Evolutionary conservation across 208 protist genomes (phyloP).

Genomic region (Acanthamoeba sp.): DNA sequence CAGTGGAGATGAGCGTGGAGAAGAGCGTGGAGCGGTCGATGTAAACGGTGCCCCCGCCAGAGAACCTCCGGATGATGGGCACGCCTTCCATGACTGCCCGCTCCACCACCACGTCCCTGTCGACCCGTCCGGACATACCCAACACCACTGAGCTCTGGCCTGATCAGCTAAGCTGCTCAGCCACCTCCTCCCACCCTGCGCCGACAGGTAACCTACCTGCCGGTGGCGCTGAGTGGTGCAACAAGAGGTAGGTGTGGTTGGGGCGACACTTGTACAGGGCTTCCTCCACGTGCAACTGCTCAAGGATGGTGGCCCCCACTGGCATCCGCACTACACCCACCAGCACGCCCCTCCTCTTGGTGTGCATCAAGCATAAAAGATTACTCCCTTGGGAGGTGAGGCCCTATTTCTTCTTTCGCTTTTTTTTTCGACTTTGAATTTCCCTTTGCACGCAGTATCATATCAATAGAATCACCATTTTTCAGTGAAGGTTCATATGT

Average conservation of each 20-base stretch:
- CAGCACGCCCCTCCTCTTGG: background rate
- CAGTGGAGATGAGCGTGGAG: slow-evolving; percentile 10
- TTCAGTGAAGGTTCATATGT: no score
- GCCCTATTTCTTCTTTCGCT: background rate
- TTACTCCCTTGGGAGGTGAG: background rate
- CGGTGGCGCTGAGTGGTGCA: background rate
- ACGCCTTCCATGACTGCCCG: background rate
- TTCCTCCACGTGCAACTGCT: slow-evolving; percentile 60
- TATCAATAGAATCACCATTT: no score
- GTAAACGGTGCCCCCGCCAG: slow-evolving; percentile 43
- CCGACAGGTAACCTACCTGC: background rate
- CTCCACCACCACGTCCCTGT: background rate
- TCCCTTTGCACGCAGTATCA: no score
- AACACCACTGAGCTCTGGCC: background rate
- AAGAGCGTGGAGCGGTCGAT: slow-evolving; percentile 34
- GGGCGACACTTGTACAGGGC: slow-evolving; percentile 18
- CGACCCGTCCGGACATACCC: slow-evolving; percentile 8
- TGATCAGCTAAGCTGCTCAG: background rate
- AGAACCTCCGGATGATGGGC: slow-evolving; percentile 8
- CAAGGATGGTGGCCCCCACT: background rate
- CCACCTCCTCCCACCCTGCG: background rate
- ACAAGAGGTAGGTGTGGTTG: background rate
- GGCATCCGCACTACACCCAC: background rate
- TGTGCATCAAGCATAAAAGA: no score
- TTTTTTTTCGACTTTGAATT: no score